Conservation (phyloP, 106 monocot species). For the Dioscorea alata region DNA sequence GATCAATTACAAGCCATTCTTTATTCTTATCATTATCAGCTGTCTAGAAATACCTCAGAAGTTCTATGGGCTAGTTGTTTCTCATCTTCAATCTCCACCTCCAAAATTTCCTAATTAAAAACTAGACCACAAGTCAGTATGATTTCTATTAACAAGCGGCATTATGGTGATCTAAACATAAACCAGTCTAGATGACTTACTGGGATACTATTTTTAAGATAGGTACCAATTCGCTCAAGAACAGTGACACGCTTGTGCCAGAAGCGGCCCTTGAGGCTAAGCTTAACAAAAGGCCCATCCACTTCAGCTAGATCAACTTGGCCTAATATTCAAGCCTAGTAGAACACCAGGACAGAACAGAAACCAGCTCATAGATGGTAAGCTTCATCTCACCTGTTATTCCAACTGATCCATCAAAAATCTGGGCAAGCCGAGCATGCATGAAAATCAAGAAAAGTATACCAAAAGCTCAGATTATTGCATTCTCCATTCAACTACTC, state of each 20-base stretch:
- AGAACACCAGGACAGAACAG: background rate
- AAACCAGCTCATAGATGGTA: background rate
- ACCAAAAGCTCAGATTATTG: background rate
- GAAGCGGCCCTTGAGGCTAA: constrained; percentile 71
- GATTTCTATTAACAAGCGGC: background rate
- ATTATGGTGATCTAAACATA: too few relatives aligned
- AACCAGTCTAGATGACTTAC: constrained; percentile 18
- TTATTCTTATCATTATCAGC: too few relatives aligned
- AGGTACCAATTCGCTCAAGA: constrained; percentile 58
- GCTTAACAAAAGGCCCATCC: constrained; percentile 84
- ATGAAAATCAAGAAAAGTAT: background rate
- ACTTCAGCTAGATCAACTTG: constrained; percentile 75
- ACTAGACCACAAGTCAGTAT: background rate
- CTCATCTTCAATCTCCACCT: constrained; percentile 93
- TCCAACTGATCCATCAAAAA: constrained; percentile 52
- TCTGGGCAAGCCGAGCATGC: constrained; percentile 43
- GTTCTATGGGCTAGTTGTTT: constrained; percentile 77
- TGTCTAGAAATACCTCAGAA: constrained; percentile 40
- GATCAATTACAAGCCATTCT: too few relatives aligned
- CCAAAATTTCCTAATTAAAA: constrained; percentile 71
- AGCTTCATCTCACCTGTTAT: constrained; percentile 38
- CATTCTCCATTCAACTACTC: too few relatives aligned
- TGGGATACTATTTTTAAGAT: constrained; percentile 80
- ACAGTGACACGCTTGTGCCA: constrained; percentile 73
- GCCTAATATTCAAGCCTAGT: constrained; percentile 23